A percentile compares a stretch with the other conserved stretches of the same genome.
Conservation (phyloP, 768 basidiomycete species). For the Paxillus involutus region DNA sequence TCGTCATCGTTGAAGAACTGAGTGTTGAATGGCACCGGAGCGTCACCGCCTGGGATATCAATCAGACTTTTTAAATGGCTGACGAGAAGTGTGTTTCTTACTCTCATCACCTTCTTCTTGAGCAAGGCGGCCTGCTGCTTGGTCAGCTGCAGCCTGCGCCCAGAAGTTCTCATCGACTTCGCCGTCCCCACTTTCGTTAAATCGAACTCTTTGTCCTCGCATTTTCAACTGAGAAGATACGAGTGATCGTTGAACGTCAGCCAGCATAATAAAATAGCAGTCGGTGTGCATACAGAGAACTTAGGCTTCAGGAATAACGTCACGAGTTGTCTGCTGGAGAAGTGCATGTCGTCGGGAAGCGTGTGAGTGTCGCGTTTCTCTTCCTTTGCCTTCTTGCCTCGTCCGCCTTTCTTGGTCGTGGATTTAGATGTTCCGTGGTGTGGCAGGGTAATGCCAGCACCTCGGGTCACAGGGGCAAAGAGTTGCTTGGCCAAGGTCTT, state of each 20-base stretch:
- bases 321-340: constrained; percentile 85
- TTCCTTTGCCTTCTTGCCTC: constrained; percentile 47
- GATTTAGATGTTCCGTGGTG: constrained; percentile 40
- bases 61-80: constrained; percentile 10
- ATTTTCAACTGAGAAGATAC: constrained; percentile 68
- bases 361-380: constrained; percentile 75
- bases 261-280: background rate
- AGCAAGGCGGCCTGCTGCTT: constrained; percentile 56
- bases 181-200: constrained; percentile 67
- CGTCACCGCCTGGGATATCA: constrained; percentile 39
- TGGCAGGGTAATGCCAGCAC: constrained; percentile 67
- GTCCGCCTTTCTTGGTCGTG: constrained; percentile 33
- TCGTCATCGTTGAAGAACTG: constrained; percentile 98
- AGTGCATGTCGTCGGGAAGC: constrained; percentile 97
- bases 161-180: constrained; percentile 97
- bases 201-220: constrained; percentile 66
- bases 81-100: constrained; percentile 29
- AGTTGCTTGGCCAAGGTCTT: constrained; percentile 68
- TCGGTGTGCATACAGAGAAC: constrained; percentile 66
- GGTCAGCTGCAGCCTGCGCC: constrained; percentile 91
- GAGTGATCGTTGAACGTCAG: constrained; percentile 1
- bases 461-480: constrained; percentile 75
- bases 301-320: constrained; percentile 95
- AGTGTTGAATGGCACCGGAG: constrained; percentile 80
- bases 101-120: constrained; percentile 65